A percentile compares a stretch with the other conserved stretches of the same genome.
phyloP scores from a whole-genome alignment of 345 rosid genomes.

The Salix arbutifolia region DNA sequence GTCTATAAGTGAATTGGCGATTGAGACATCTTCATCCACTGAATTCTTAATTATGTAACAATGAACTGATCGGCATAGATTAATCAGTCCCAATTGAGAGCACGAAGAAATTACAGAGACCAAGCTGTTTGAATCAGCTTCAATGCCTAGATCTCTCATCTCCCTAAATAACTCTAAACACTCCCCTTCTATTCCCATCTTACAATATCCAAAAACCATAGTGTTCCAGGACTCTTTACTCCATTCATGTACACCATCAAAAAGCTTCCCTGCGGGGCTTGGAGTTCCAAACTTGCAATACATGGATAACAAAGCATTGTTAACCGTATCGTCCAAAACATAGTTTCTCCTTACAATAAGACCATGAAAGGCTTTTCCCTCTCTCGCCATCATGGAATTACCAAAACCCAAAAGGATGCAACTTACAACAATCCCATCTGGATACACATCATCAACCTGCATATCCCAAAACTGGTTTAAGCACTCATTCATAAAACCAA shows the following conservation, averaged over 20 bases:
- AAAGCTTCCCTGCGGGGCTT: conserved; percentile 42
- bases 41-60: conserved; percentile 39
- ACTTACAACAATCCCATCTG: conserved; percentile 55
- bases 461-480: conserved; percentile 50
- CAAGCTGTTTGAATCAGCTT: conserved; percentile 37
- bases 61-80: conserved; percentile 51
- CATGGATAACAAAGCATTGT: conserved; percentile 51
- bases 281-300: conserved; percentile 55
- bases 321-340: conserved; percentile 36
- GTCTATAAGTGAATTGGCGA: conserved; percentile 54
- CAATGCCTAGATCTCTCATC: conserved; percentile 39
- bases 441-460: conserved; percentile 39
- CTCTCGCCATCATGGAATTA: conserved; percentile 27
- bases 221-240: conserved; percentile 45
- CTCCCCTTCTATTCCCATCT: conserved; percentile 37
- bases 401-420: conserved; percentile 54
- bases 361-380: conserved; percentile 65
- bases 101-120: conserved; percentile 54
- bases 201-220: conserved; percentile 50
- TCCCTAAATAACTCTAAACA: conserved; percentile 45
- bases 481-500: conserved; percentile 40
- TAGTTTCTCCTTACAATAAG: conserved; percentile 39
- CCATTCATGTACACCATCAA: conserved; percentile 21
- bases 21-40: conserved; percentile 28
- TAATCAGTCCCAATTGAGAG: conserved; percentile 39